Percentiles rank a stretch among this genome's conserved stretches.
Evolutionary conservation across 495 filamentous ascomycete genomes (phyloP).

Genomic region (Pseudoneurospora amorphoporcata): DNA sequence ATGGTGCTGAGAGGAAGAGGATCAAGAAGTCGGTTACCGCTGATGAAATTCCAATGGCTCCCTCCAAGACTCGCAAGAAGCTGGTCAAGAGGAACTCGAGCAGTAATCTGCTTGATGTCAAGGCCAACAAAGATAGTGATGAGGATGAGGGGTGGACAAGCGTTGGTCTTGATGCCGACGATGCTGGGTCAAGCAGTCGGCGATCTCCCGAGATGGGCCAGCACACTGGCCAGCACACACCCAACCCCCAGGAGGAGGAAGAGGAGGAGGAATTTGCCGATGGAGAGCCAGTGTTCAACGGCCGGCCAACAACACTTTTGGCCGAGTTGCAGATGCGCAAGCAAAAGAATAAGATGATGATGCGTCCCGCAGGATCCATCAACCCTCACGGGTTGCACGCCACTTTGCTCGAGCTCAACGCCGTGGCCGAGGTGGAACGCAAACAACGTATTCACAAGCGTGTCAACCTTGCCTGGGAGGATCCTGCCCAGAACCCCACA

Average conservation of each 20-base stretch:
- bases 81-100: conserved; percentile 16
- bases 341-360: conserved; percentile 66
- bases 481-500: conserved; percentile 34
- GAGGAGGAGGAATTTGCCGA: conserved; percentile 29
- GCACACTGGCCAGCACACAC: conserved; percentile 6
- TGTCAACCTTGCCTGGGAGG: conserved; percentile 86
- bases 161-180: conserved; percentile 3
- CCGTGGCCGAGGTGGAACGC: conserved; percentile 78
- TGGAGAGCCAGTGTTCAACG: conserved; percentile 42
- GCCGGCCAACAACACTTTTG: conserved; percentile 77
- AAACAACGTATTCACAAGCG: conserved; percentile 61
- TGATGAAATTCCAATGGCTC: conserved; percentile 1
- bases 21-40: conserved; percentile 16
- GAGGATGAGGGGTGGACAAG: conserved; percentile 10
- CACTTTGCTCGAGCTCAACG: conserved; percentile 86
- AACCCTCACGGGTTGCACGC: conserved; percentile 71
- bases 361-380: conserved; percentile 51
- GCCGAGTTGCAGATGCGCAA: conserved; percentile 89
- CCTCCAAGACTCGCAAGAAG: conserved; percentile 8
- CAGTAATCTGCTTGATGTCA: conserved; percentile 5
- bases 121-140: conserved; percentile 6
- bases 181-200: not conserved
- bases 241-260: conserved; percentile 13
- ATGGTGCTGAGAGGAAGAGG: conserved; percentile 40
- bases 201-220: not conserved